Evolutionary conservation across 805 yeast genomes (phyloP).

Genomic region (Spathaspora sp.): DNA sequence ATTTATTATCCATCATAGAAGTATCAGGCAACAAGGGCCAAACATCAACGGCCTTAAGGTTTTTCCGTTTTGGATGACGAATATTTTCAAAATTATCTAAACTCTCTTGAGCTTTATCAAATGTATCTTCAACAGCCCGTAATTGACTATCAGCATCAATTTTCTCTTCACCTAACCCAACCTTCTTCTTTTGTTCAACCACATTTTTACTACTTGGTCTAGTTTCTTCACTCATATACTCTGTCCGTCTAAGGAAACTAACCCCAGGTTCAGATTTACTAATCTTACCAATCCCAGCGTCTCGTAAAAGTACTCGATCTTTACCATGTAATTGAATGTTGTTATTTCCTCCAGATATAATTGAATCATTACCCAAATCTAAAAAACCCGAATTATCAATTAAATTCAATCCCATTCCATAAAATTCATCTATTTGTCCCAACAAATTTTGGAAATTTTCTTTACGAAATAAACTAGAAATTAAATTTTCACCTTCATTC

Average conservation of each 20-base stretch:
- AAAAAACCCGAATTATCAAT: conserved; percentile 63
- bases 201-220: conserved; percentile 19
- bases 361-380: conserved; percentile 53
- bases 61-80: conserved; percentile 75
- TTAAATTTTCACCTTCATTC: conserved; percentile 44
- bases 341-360: conserved; percentile 43
- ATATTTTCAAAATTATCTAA: conserved; percentile 42
- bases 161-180: conserved; percentile 22
- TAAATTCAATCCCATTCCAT: conserved; percentile 78
- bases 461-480: conserved; percentile 70
- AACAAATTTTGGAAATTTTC: conserved; percentile 67
- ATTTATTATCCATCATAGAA: conserved; percentile 80
- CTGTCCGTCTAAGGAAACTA: conserved; percentile 90
- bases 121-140: conserved; percentile 71
- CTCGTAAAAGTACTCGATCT: conserved; percentile 73
- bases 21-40: conserved; percentile 89
- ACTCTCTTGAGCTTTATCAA: conserved; percentile 55
- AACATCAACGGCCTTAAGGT: conserved; percentile 67
- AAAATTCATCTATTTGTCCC: conserved; percentile 50
- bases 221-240: conserved; percentile 76
- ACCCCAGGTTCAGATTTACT: conserved; percentile 49
- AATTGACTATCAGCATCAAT: conserved; percentile 63
- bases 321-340: conserved; percentile 23
- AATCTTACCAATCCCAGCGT: conserved; percentile 57
- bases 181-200: conserved; percentile 14